These are phyloP conservation scores for Fusarium nodosum DNA, from an alignment of 2,329 filamentous ascomycete genomes.

Conservation along the genomic window DNA sequence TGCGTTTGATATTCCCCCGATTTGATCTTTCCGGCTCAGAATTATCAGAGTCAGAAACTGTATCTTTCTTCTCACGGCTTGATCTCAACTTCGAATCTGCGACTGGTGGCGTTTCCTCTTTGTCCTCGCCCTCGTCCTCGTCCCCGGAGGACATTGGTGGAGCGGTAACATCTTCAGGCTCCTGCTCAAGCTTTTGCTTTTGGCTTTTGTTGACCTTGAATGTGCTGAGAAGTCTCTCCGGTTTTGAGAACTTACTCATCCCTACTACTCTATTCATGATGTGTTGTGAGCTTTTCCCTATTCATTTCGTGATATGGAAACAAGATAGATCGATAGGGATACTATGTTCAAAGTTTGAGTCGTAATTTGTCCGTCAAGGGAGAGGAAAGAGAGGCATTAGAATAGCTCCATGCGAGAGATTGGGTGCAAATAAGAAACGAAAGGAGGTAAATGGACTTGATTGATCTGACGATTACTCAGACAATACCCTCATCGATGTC, in stretches of 20 bases:
- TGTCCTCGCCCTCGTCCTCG: constrained; percentile 49
- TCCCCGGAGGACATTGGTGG: constrained; percentile 52
- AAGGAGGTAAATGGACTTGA: background rate
- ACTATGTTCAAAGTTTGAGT: constrained; percentile 1
- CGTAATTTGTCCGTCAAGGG: background rate
- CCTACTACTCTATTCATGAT: constrained; percentile 40
- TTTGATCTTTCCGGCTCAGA: constrained; percentile 48
- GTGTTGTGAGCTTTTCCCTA: background rate
- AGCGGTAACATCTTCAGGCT: constrained; percentile 40
- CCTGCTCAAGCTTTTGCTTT: constrained; percentile 29
- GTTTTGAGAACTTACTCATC: constrained; percentile 36
- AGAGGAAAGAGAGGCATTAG: constrained; percentile 3
- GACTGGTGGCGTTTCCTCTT: constrained; percentile 17
- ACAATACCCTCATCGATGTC: constrained; percentile 8
- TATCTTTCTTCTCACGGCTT: background rate
- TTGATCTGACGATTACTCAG: background rate
- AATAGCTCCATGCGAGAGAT: background rate
- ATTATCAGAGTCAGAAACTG: constrained; percentile 33
- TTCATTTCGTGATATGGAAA: background rate
- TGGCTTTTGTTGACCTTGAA: constrained; percentile 14
- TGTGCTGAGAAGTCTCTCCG: constrained; percentile 36
- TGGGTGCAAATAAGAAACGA: background rate
- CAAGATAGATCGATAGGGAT: background rate
- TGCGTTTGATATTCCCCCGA: constrained; percentile 53
- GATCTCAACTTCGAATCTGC: constrained; percentile 8